phyloP scores from a whole-genome alignment of 2,329 filamentous ascomycete genomes.

The Alternaria gaisen region DNA sequence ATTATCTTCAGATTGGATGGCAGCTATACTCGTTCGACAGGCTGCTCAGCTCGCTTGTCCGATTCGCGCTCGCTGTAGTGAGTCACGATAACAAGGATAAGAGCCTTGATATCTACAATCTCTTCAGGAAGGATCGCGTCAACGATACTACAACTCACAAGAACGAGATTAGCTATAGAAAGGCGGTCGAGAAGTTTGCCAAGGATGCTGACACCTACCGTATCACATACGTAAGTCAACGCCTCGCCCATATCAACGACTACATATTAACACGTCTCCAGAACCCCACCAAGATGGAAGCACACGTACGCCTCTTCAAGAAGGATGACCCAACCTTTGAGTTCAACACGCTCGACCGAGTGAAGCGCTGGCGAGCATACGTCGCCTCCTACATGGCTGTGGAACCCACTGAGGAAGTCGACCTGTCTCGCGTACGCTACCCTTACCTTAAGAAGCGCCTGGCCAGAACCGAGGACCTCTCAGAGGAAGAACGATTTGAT shows the following conservation, averaged over 20 bases:
- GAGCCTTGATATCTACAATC: constrained; percentile 86
- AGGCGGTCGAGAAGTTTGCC: constrained; percentile 89
- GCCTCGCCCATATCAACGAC: neutral
- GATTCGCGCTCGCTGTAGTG: constrained; percentile 83
- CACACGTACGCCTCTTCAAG: constrained; percentile 83
- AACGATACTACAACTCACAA: constrained; percentile 88
- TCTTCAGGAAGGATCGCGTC: constrained; percentile 83
- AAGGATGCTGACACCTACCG: constrained; percentile 94
- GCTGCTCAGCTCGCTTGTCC: constrained; percentile 80
- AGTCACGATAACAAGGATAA: constrained; percentile 90
- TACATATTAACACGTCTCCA: constrained; percentile 36
- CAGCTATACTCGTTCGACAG: constrained; percentile 93
- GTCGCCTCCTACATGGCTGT: constrained; percentile 89
- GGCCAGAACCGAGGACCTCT: constrained; percentile 45
- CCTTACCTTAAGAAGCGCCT: constrained; percentile 55
- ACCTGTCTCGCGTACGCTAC: constrained; percentile 42
- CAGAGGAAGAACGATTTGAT: constrained; percentile 43
- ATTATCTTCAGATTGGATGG: constrained; percentile 91
- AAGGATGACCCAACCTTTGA: constrained; percentile 83
- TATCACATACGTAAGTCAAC: constrained; percentile 81
- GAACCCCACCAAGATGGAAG: constrained; percentile 72
- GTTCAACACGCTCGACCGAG: constrained; percentile 70
- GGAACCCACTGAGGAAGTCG: constrained; percentile 73
- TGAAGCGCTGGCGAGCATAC: constrained; percentile 89
- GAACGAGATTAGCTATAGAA: constrained; percentile 87